phyloP scores from a whole-genome alignment of 2,329 filamentous ascomycete genomes.

The Dactylellina haptotyla region DNA sequence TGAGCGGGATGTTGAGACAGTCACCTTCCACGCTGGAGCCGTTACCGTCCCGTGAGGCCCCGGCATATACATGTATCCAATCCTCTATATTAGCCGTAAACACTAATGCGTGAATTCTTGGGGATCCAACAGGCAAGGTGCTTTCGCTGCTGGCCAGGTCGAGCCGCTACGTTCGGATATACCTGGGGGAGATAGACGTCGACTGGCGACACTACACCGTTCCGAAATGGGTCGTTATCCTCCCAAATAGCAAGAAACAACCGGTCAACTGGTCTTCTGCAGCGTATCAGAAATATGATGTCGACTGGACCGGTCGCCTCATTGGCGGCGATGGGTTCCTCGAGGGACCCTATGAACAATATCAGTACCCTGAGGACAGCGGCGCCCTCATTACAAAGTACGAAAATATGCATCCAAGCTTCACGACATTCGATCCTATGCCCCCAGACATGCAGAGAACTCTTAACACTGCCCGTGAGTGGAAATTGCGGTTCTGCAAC shows the following conservation, averaged over 20 bases:
- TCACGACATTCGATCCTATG: conserved; percentile 49
- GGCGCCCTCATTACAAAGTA: conserved; percentile 14
- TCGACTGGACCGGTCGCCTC: conserved; percentile 44
- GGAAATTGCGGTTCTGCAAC: conserved; percentile 50
- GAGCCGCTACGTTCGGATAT: conserved; percentile 46
- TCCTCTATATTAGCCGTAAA: not conserved
- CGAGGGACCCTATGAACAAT: conserved; percentile 47
- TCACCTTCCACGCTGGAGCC: conserved; percentile 22
- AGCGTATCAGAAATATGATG: conserved; percentile 31
- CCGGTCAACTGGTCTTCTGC: conserved; percentile 38
- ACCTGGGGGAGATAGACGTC: conserved; percentile 45
- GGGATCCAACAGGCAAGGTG: conserved; percentile 33
- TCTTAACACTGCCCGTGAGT: conserved; percentile 36
- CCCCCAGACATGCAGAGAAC: conserved; percentile 25
- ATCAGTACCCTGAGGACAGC: conserved; percentile 30
- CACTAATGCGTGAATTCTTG: not conserved
- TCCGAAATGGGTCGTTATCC: conserved; percentile 48
- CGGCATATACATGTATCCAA: no score
- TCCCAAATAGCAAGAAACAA: conserved; percentile 48
- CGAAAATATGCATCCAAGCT: conserved; percentile 42
- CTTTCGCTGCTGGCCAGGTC: conserved; percentile 37
- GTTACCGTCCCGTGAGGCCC: conserved; percentile 41
- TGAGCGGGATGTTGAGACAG: conserved; percentile 44
- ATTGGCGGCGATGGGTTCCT: conserved; percentile 42
- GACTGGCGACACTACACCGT: conserved; percentile 51